Conservation (phyloP, 805 yeast genomes). For the Kluyveromyces wickerhamii region DNA sequence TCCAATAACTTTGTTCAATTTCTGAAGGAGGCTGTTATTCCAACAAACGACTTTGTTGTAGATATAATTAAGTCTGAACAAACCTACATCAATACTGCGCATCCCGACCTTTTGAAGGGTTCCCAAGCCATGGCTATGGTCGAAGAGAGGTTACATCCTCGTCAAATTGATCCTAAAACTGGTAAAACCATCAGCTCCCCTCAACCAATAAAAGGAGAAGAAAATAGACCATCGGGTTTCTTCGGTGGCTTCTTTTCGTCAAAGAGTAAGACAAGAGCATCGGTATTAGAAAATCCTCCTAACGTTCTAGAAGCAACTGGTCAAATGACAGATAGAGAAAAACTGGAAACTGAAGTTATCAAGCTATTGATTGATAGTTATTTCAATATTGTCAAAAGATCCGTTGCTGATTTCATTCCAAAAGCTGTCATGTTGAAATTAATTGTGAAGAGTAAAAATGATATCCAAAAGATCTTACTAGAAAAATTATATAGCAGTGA, state of each 20-base stretch:
- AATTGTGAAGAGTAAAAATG: constrained; percentile 74
- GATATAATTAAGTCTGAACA: constrained; percentile 85
- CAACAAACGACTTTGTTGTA: constrained; percentile 77
- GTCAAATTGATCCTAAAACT: constrained; percentile 81
- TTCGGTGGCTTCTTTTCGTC: constrained; percentile 93
- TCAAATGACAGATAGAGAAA: constrained; percentile 84
- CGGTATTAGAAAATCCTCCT: constrained; percentile 97
- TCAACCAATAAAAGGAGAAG: constrained; percentile 30
- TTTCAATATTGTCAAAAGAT: constrained; percentile 85
- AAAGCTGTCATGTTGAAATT: constrained; percentile 92
- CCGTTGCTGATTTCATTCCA: constrained; percentile 89
- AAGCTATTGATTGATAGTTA: constrained; percentile 85
- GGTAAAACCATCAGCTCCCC: constrained; percentile 61
- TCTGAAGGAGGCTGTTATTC: constrained; percentile 68
- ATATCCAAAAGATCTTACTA: constrained; percentile 82
- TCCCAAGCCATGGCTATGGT: constrained; percentile 92
- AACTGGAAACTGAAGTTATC: constrained; percentile 95
- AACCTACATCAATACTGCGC: constrained; percentile 94
- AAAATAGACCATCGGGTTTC: constrained; percentile 61
- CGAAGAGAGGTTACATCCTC: constrained; percentile 67
- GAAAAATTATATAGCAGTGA: constrained; percentile 76
- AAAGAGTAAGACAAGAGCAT: constrained; percentile 88
- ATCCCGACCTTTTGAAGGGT: constrained; percentile 92
- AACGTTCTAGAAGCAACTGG: constrained; percentile 90
- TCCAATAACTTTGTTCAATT: constrained; percentile 72